Percentiles rank a stretch among this genome's conserved stretches.
Evolutionary conservation across 2,329 filamentous ascomycete genomes (phyloP).

Genomic region (Penicillium sp.): DNA sequence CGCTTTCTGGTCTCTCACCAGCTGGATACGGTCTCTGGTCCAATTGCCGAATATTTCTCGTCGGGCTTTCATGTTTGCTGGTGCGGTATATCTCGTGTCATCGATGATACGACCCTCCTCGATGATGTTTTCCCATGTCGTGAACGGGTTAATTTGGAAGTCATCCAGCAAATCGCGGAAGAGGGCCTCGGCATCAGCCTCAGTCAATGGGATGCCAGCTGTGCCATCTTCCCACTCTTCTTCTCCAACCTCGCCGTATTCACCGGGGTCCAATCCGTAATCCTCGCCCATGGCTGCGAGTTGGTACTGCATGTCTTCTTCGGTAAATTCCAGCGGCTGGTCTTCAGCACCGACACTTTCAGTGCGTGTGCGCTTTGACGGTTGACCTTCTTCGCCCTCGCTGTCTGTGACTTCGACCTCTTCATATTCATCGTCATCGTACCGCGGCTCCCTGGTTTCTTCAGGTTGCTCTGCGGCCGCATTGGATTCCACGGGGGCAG

Average conservation of each 20-base stretch:
- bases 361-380: constrained; percentile 54
- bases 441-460: constrained; percentile 42
- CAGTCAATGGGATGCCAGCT: constrained; percentile 69
- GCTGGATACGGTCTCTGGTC: constrained; percentile 74
- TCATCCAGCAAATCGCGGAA: constrained; percentile 89
- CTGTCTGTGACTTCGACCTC: constrained; percentile 72
- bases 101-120: constrained; percentile 80
- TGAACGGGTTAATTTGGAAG: constrained; percentile 79
- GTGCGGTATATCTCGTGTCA: constrained; percentile 81
- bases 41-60: constrained; percentile 84
- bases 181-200: constrained; percentile 73
- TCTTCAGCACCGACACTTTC: constrained; percentile 53
- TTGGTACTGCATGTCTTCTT: constrained; percentile 93
- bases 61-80: constrained; percentile 77
- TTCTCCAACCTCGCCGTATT: constrained; percentile 67
- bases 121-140: constrained; percentile 85
- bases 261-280: constrained; percentile 76
- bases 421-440: constrained; percentile 74
- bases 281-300: constrained; percentile 84
- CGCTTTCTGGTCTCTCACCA: constrained; percentile 71
- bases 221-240: constrained; percentile 68
- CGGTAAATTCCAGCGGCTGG: constrained; percentile 74
- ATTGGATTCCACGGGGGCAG: constrained; percentile 20
- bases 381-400: constrained; percentile 53
- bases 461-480: constrained; percentile 36